Conservation (phyloP, 2,329 filamentous ascomycete species). For the Graphium sp. region DNA sequence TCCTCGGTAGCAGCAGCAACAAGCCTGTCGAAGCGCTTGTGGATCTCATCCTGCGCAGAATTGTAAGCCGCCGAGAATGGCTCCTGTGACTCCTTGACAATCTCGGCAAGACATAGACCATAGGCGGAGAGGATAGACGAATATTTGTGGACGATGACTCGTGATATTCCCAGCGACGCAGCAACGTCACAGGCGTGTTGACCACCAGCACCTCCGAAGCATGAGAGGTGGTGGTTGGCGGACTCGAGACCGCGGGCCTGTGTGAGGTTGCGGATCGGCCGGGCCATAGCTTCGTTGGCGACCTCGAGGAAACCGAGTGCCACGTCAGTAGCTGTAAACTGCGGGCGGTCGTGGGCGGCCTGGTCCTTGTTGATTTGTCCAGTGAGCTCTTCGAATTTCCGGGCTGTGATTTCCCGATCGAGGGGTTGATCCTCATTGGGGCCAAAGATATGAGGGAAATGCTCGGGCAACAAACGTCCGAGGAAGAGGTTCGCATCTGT, state of each 20-base stretch:
- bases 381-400: constrained; percentile 23
- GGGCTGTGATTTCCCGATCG: constrained; percentile 19
- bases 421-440: constrained; percentile 42
- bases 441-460: constrained; percentile 57
- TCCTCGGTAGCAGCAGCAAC: background rate
- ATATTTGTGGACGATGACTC: constrained; percentile 23
- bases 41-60: constrained; percentile 6
- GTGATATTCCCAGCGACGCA: constrained; percentile 20
- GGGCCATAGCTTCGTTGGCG: constrained; percentile 60
- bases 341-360: constrained; percentile 5
- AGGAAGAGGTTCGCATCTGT: constrained; percentile 58
- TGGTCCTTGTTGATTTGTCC: constrained; percentile 16
- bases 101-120: constrained; percentile 25
- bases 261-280: constrained; percentile 58
- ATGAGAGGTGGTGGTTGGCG: constrained; percentile 49
- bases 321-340: constrained; percentile 17
- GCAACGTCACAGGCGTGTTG: constrained; percentile 25
- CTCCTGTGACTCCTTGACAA: constrained; percentile 20
- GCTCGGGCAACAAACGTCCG: constrained; percentile 40
- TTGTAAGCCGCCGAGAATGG: constrained; percentile 13
- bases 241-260: constrained; percentile 10
- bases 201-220: no score
- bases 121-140: constrained; percentile 28
- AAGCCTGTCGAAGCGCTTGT: constrained; percentile 22
- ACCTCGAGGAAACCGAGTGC: constrained; percentile 61